phyloP scores from a whole-genome alignment of 768 basidiomycete species.

The Boletus sensibilis region DNA sequence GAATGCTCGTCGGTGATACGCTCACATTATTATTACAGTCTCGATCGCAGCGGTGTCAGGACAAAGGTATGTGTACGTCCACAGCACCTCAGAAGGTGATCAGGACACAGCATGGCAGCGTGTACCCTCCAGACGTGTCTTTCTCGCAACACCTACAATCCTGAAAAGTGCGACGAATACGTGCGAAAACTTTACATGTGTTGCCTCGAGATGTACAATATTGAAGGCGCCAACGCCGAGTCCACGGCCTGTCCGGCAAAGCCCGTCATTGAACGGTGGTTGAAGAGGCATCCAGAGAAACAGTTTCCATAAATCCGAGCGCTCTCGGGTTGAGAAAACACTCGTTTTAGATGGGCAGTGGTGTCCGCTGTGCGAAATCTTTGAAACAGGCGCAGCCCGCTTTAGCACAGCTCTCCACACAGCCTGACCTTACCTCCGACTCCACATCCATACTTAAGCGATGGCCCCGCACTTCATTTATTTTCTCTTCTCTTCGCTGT shows the following conservation, averaged over 20 bases:
- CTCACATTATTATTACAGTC: not conserved
- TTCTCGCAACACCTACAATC: conserved; percentile 59
- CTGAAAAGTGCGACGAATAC: conserved; percentile 56
- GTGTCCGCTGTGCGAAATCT: conserved; percentile 13
- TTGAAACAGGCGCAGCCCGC: not conserved
- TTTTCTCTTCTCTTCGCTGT: not conserved
- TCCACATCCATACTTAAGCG: not conserved
- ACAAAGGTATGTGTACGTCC: conserved; percentile 20
- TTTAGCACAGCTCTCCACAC: conserved; percentile 1
- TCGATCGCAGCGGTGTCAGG: conserved; percentile 19
- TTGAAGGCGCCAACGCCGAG: conserved; percentile 37
- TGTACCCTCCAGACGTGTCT: conserved; percentile 65
- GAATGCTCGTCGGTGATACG: not conserved
- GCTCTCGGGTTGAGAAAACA: too few species aligned
- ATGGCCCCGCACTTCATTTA: not conserved
- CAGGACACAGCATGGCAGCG: conserved; percentile 37
- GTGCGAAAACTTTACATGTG: conserved; percentile 59
- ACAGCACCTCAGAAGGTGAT: not conserved
- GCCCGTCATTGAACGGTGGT: conserved; percentile 54
- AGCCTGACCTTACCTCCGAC: not conserved
- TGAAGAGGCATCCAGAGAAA: conserved; percentile 36
- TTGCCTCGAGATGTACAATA: conserved; percentile 57
- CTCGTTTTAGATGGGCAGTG: not conserved
- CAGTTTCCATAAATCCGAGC: not conserved
- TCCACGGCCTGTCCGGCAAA: conserved; percentile 65